Percentiles rank a stretch among this genome's conserved stretches.
phyloP scores from a whole-genome alignment of 495 filamentous ascomycete species.

The Cudoniella acicularis region DNA sequence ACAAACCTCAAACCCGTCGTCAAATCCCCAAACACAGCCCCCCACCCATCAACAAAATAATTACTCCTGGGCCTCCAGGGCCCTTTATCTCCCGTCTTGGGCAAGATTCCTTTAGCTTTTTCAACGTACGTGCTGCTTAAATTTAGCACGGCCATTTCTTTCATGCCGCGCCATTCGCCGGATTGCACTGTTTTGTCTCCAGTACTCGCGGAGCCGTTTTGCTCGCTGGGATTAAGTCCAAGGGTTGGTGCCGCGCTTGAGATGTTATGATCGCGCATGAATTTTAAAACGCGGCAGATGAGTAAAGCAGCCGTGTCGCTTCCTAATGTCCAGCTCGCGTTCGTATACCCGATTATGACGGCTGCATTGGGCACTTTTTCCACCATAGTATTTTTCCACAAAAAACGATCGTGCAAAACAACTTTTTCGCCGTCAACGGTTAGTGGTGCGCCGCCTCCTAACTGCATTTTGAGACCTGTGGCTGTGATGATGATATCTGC shows the following conservation, averaged over 20 bases:
- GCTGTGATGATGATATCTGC: slow-evolving; percentile 75
- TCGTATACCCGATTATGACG: slow-evolving; percentile 37
- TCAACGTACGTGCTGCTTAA: slow-evolving; percentile 28
- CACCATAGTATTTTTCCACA: slow-evolving; percentile 41
- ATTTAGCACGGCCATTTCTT: slow-evolving; percentile 32
- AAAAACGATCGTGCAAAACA: slow-evolving; percentile 27
- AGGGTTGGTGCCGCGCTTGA: slow-evolving; percentile 18
- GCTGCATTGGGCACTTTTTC: slow-evolving; percentile 38
- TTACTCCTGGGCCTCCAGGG: slow-evolving; percentile 54
- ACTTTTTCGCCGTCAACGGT: slow-evolving; percentile 28
- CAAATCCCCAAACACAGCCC: slow-evolving; percentile 45
- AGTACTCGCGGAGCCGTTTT: background rate
- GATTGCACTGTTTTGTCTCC: slow-evolving; percentile 27
- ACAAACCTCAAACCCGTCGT: slow-evolving; percentile 17
- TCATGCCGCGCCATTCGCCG: slow-evolving; percentile 34
- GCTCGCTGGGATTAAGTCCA: background rate
- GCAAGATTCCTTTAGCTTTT: slow-evolving; percentile 25
- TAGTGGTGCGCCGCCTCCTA: slow-evolving; percentile 29
- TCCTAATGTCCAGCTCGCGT: slow-evolving; percentile 41
- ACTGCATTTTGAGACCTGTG: slow-evolving; percentile 55
- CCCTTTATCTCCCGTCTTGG: slow-evolving; percentile 32
- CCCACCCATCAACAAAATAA: slow-evolving; percentile 50
- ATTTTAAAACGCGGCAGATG: slow-evolving; percentile 30
- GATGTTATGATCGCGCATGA: slow-evolving; percentile 26
- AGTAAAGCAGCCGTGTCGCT: slow-evolving; percentile 30